Conservation (phyloP, 441 rosid genomes). For the Erodium trifolium region DNA sequence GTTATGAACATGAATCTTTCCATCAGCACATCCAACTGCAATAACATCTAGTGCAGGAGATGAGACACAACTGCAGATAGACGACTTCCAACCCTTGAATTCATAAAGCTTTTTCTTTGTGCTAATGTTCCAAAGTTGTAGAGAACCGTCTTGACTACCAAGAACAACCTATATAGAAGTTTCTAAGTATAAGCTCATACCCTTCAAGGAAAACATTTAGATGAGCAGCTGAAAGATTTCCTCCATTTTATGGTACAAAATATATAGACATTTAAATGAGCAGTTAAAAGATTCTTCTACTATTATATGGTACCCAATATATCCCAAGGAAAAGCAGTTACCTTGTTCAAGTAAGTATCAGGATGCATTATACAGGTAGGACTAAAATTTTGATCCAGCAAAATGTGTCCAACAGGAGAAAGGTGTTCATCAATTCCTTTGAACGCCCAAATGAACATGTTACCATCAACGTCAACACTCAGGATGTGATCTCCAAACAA, state of each 20-base stretch:
- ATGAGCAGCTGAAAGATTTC: too few species aligned
- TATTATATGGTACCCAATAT: too few species aligned
- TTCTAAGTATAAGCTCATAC: conserved; percentile 1
- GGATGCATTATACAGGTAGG: conserved; percentile 86
- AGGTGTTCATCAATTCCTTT: conserved; percentile 56
- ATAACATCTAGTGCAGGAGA: conserved; percentile 93
- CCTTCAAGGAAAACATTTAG: too few species aligned
- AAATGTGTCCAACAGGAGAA: conserved; percentile 54
- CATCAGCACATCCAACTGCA: conserved; percentile 91
- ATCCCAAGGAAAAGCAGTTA: conserved; percentile 16
- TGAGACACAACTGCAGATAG: conserved; percentile 66
- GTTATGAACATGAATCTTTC: conserved; percentile 79
- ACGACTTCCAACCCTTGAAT: conserved; percentile 78
- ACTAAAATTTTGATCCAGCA: conserved; percentile 43
- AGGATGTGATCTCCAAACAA: conserved; percentile 78
- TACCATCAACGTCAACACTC: conserved; percentile 74
- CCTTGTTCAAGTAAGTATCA: conserved; percentile 91
- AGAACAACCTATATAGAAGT: conserved; percentile 50
- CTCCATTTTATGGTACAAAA: too few species aligned
- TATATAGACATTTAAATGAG: too few species aligned
- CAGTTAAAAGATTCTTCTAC: too few species aligned
- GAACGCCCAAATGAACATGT: conserved; percentile 70
- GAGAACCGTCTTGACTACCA: conserved; percentile 73
- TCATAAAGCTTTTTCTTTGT: conserved; percentile 73
- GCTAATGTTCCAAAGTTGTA: conserved; percentile 94